These are phyloP conservation scores for Aspergillus pseudoterreus DNA, from an alignment of 2,329 filamentous ascomycete species.

Conservation along the genomic window DNA sequence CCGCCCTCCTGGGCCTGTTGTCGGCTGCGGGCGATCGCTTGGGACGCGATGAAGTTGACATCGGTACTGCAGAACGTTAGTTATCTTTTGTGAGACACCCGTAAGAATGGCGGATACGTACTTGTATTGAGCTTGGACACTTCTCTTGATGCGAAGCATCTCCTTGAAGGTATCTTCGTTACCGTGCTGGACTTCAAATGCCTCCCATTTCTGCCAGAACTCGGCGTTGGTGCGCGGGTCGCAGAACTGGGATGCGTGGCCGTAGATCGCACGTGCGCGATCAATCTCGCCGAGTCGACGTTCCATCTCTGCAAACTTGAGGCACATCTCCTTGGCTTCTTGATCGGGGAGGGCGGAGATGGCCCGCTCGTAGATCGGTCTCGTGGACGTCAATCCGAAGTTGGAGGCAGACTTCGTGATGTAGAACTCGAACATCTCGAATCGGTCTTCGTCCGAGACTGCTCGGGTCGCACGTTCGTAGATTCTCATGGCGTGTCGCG, in stretches of 20 bases:
- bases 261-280: slow-evolving; percentile 89
- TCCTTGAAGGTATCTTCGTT: slow-evolving; percentile 99
- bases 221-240: slow-evolving; percentile 84
- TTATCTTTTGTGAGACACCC: slow-evolving; percentile 1
- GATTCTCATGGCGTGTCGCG: slow-evolving; percentile 96
- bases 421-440: slow-evolving; percentile 99
- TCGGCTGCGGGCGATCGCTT: slow-evolving; percentile 81
- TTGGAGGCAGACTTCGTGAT: slow-evolving; percentile 98
- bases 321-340: slow-evolving; percentile 95
- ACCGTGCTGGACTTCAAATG: slow-evolving; percentile 94
- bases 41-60: slow-evolving; percentile 96
- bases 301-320: slow-evolving; percentile 98
- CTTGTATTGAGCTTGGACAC: slow-evolving; percentile 97
- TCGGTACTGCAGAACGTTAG: slow-evolving; percentile 64
- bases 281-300: slow-evolving; percentile 89
- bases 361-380: slow-evolving; percentile 93
- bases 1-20: slow-evolving; percentile 43
- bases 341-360: slow-evolving; percentile 89
- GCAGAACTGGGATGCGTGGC: slow-evolving; percentile 94
- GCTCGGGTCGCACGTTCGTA: slow-evolving; percentile 95
- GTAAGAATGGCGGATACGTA: slow-evolving; percentile 35
- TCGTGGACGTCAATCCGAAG: slow-evolving; percentile 90
- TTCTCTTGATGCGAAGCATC: slow-evolving; percentile 96
- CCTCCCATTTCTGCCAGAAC: slow-evolving; percentile 97
- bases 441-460: slow-evolving; percentile 88